phyloP scores from a whole-genome alignment of 2,329 filamentous ascomycete genomes.

The Cordyceps tenuipes region DNA sequence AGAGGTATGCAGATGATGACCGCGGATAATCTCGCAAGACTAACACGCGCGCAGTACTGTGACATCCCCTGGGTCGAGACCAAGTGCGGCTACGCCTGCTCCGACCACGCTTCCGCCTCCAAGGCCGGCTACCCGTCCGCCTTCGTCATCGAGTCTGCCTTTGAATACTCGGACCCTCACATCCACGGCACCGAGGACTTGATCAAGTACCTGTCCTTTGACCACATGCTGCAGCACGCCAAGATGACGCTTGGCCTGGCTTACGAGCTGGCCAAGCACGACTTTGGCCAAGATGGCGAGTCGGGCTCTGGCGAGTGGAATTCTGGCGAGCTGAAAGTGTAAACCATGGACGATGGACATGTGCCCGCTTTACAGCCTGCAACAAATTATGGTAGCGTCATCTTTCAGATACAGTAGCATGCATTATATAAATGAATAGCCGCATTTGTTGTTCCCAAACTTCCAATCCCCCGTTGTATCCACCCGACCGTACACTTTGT shows the following conservation, averaged over 20 bases:
- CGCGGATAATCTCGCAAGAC: background rate
- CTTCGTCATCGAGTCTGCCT: conserved; percentile 68
- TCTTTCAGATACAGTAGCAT: background rate
- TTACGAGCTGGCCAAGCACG: conserved; percentile 74
- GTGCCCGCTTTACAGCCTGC: background rate
- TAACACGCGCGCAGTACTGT: conserved; percentile 58
- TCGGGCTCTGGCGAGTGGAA: background rate
- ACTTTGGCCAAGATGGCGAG: conserved; percentile 40
- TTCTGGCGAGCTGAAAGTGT: background rate
- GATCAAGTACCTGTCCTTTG: conserved; percentile 67
- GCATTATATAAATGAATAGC: background rate
- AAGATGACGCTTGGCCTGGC: conserved; percentile 75
- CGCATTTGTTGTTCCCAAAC: background rate
- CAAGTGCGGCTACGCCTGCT: conserved; percentile 81
- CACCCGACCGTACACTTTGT: background rate
- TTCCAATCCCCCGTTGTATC: background rate
- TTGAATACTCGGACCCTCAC: conserved; percentile 56
- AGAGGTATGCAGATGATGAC: conserved; percentile 23
- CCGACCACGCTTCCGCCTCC: conserved; percentile 63
- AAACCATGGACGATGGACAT: background rate
- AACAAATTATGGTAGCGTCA: background rate
- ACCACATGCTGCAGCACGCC: conserved; percentile 88
- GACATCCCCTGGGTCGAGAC: conserved; percentile 79
- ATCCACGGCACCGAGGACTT: conserved; percentile 64
- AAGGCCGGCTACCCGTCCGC: conserved; percentile 68